Evolutionary conservation across 345 rosid genomes (phyloP), one percentile per base, ranked within the genome.

Genomic region (Hevea brasiliensis): DNA sequence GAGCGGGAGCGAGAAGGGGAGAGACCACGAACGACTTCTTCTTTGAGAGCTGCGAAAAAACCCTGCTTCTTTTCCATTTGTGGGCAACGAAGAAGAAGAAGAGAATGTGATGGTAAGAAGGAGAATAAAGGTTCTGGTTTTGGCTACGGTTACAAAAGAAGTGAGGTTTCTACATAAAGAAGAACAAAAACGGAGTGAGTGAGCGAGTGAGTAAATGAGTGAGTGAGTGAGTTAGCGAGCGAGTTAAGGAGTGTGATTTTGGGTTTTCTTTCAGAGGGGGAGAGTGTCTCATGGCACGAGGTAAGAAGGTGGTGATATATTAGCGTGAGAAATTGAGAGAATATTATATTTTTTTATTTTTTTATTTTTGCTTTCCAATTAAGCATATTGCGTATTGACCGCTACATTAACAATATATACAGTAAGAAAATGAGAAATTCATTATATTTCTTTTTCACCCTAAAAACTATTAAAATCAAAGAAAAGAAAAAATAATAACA

Each of bases 21-120:
- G 1, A 95, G 84, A 20, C 98, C 95, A 8, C 97, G 85, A 23
- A 90, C 88, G 0, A 94, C 90, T 73, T 92, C 98, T 4, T 88
- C 86, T 81, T 85, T 95, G 18, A 95, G 93, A 57, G 96, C 81
- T 6, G 97, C 84, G 86, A 95, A 91, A 73, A 95, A 95, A 15
- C 94, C 88, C 74, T 93, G 96, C 65, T 88, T 93, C 75, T 86
- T 95, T 82, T 95, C 99, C 98, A 95, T 95, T 18, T n/a, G 42
- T 7, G 9, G 3, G 27, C 2, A 41, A 44, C 5, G 3, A 11
- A 42, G 20, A 0, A 56, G 56, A 17, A 14, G 8, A 40, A 23
- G 20, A 1, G 35, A n/a, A 6, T 3, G 44, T 17, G 8, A 14
- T 21, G 29, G 56, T 6, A 55, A 12, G 9, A 14, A 14, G 1